Conservation (phyloP, 129 eudicot genomes). For the Saussurea involucrata region DNA sequence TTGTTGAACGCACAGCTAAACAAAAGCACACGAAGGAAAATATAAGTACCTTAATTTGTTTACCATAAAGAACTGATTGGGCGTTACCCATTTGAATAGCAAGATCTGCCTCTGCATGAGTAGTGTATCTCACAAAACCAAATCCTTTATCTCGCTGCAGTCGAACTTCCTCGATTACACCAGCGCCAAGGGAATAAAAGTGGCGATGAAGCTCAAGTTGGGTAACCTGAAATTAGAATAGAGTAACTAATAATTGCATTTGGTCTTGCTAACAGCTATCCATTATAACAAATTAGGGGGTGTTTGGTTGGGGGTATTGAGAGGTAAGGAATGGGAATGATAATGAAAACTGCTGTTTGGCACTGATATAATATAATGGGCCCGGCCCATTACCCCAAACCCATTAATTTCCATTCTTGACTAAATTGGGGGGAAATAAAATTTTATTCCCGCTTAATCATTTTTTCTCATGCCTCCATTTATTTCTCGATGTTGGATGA, state of each 20-base stretch:
- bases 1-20: not conserved
- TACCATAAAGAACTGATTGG: slow-evolving; percentile 63
- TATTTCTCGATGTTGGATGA: too few species aligned
- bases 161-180: slow-evolving; percentile 83
- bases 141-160: slow-evolving; percentile 94
- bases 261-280: not conserved
- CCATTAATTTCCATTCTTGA: too few species aligned
- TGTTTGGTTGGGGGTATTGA: too few species aligned
- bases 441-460: too few species aligned
- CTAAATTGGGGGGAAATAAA: too few species aligned
- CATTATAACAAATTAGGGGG: not conserved
- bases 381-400: too few species aligned
- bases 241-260: not conserved
- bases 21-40: slow-evolving; percentile 4
- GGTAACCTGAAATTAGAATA: slow-evolving; percentile 44
- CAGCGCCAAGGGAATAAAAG: slow-evolving; percentile 77
- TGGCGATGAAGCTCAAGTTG: slow-evolving; percentile 90
- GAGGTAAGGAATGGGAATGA: too few species aligned
- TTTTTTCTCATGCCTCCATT: too few species aligned
- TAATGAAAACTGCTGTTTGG: too few species aligned
- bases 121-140: slow-evolving; percentile 91
- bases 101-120: slow-evolving; percentile 77
- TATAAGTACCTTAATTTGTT: slow-evolving; percentile 63
- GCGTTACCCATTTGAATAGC: slow-evolving; percentile 86
- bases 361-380: too few species aligned